Conservation (phyloP, 2,329 filamentous ascomycete genomes). For the Sclerotinia borealis region DNA sequence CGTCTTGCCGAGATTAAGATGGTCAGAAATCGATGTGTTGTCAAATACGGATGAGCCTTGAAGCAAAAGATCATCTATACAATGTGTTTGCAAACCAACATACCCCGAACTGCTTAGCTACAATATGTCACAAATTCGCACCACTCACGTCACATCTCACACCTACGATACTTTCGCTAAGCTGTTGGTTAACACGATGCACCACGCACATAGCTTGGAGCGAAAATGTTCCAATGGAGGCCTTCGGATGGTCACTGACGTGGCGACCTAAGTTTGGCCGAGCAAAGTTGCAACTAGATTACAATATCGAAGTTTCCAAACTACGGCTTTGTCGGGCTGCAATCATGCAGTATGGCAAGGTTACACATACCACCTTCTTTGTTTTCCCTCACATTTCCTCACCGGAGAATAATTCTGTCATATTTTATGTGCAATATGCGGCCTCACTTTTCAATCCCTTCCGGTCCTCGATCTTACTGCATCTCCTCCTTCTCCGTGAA, state of each 20-base stretch:
- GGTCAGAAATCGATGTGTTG: constrained; percentile 27
- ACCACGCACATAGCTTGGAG: constrained; percentile 15
- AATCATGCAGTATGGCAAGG: constrained; percentile 19
- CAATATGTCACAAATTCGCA: constrained; percentile 15
- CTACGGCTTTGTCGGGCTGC: constrained; percentile 18
- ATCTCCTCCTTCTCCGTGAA: not conserved
- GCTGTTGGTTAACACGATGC: constrained; percentile 10
- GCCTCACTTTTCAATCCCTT: constrained; percentile 8
- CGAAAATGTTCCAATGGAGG: constrained; percentile 22
- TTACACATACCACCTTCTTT: constrained; percentile 15
- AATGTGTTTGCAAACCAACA: constrained; percentile 6
- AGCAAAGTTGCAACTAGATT: constrained; percentile 11
- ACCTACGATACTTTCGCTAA: constrained; percentile 16
- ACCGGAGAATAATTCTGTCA: constrained; percentile 11
- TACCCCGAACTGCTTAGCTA: constrained; percentile 10
- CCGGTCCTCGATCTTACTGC: not conserved
- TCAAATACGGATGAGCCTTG: constrained; percentile 21
- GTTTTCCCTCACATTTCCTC: constrained; percentile 18
- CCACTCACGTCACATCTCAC: constrained; percentile 20
- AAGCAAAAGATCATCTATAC: constrained; percentile 17
- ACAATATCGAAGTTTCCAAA: constrained; percentile 7
- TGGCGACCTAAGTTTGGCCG: constrained; percentile 31
- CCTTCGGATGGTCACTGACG: constrained; percentile 24
- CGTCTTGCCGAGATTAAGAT: constrained; percentile 12
- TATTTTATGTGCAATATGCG: constrained; percentile 4